These are phyloP conservation scores for Jaltomata sinuosa DNA, from an alignment of 257 asterid species.

Conservation along the genomic window DNA sequence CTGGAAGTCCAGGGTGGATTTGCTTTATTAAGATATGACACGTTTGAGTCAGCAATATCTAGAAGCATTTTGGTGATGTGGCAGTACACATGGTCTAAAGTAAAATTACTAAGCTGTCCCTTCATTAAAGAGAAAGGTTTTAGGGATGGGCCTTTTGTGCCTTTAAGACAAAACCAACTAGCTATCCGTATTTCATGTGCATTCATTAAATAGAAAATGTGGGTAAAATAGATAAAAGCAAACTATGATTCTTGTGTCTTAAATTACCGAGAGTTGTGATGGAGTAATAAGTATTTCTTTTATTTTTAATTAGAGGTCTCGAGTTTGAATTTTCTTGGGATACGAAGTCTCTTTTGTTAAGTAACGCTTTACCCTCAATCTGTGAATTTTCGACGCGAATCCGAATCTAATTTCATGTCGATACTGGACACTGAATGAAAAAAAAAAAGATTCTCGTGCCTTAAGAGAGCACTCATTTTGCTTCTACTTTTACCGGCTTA, in stretches of 20 bases:
- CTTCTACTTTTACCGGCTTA: not conserved
- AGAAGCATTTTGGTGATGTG: constrained; percentile 36
- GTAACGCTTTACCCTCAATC: fast-evolving
- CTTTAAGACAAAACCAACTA: constrained; percentile 33
- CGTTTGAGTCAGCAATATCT: not conserved
- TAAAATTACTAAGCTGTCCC: constrained; percentile 16
- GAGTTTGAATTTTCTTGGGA: fast-evolving
- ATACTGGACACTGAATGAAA: fast-evolving
- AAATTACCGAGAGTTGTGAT: not conserved
- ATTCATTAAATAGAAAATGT: constrained; percentile 44
- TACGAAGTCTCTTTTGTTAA: fast-evolving
- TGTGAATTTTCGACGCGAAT: fast-evolving
- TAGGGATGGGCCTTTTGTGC: constrained; percentile 2
- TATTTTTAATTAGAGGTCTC: fast-evolving
- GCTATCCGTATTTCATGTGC: constrained; percentile 48
- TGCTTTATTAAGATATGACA: not conserved
- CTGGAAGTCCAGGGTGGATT: not conserved
- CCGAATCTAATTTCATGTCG: fast-evolving
- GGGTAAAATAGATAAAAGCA: constrained; percentile 31
- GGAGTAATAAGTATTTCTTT: no score
- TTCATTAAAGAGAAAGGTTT: not conserved
- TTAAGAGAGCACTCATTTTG: constrained; percentile 19
- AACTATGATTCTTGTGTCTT: constrained; percentile 33
- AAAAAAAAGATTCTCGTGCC: constrained; percentile 20
- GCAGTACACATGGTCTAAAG: constrained; percentile 13